Percentiles rank a stretch among this genome's conserved stretches.
Evolutionary conservation across 1,284 basidiomycete species (phyloP).

Genomic region (Boletus mariae): DNA sequence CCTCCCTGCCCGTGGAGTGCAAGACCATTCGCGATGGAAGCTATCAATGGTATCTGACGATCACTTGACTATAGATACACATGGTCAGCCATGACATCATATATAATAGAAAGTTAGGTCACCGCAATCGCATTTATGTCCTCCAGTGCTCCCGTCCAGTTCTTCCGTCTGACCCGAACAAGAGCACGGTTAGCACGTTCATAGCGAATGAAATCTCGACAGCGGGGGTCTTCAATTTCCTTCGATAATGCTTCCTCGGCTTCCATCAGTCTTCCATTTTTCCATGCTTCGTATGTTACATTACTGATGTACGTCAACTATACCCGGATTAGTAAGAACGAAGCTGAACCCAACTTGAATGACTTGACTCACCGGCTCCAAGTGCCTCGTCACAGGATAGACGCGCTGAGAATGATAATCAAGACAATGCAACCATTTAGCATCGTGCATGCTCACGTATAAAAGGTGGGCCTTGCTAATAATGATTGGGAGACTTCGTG

Average conservation of each 20-base stretch:
- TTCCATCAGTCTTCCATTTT: neutral
- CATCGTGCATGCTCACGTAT: neutral
- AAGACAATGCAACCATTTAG: neutral
- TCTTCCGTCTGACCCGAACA: neutral
- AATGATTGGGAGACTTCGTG: neutral
- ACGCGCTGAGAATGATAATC: neutral
- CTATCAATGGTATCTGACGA: neutral
- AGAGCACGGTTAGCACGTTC: neutral
- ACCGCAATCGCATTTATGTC: neutral
- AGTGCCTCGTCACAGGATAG: neutral
- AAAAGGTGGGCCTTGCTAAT: neutral
- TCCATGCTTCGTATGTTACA: neutral
- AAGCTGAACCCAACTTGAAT: neutral
- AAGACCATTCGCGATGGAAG: conserved; percentile 3
- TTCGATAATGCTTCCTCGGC: neutral
- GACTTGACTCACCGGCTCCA: neutral
- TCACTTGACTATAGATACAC: neutral
- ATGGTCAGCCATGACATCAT: neutral
- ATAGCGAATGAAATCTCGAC: neutral
- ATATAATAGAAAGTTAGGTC: neutral
- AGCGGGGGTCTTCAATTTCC: neutral
- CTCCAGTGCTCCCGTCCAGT: neutral
- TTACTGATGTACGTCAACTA: neutral
- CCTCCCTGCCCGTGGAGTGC: neutral
- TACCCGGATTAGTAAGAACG: neutral